These are phyloP conservation scores for Candida sp. DNA, from an alignment of 1,139 yeast genomes.

Conservation along the genomic window DNA sequence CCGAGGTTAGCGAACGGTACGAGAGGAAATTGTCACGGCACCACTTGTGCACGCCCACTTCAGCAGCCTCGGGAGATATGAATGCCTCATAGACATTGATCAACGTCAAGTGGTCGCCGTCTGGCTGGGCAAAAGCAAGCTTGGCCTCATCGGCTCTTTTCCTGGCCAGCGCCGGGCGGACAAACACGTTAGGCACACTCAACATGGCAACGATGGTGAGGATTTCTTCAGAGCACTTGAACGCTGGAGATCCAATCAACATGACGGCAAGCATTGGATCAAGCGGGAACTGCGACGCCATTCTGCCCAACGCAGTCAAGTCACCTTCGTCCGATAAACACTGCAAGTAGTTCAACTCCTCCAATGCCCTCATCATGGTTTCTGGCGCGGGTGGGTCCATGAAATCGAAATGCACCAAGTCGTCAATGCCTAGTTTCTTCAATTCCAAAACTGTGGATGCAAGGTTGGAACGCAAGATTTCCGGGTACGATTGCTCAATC, in stretches of 20 bases:
- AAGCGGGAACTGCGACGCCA: slow-evolving; percentile 92
- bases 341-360: slow-evolving; percentile 87
- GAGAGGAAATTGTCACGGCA: slow-evolving; percentile 90
- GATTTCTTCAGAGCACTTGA: slow-evolving; percentile 87
- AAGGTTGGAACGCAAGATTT: slow-evolving; percentile 87
- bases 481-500: slow-evolving; percentile 96
- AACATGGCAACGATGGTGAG: slow-evolving; percentile 88
- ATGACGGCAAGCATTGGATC: slow-evolving; percentile 97
- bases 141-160: slow-evolving; percentile 94
- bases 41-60: slow-evolving; percentile 74
- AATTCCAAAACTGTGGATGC: slow-evolving; percentile 92
- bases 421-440: slow-evolving; percentile 94
- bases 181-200: slow-evolving; percentile 93
- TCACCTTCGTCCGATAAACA: slow-evolving; percentile 95
- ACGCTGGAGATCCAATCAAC: slow-evolving; percentile 87
- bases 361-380: slow-evolving; percentile 99
- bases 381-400: slow-evolving; percentile 99
- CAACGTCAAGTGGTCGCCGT: slow-evolving; percentile 93
- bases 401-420: slow-evolving; percentile 95
- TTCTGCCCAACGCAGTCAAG: slow-evolving; percentile 84
- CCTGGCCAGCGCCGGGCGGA: slow-evolving; percentile 88
- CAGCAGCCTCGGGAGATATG: slow-evolving; percentile 69
- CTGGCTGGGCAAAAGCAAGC: slow-evolving; percentile 87
- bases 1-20: slow-evolving; percentile 80
- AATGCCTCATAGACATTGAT: slow-evolving; percentile 90